Base-by-base conservation (phyloP, 2,329 filamentous ascomycete species). In the Lithohypha guttulata region DNA sequence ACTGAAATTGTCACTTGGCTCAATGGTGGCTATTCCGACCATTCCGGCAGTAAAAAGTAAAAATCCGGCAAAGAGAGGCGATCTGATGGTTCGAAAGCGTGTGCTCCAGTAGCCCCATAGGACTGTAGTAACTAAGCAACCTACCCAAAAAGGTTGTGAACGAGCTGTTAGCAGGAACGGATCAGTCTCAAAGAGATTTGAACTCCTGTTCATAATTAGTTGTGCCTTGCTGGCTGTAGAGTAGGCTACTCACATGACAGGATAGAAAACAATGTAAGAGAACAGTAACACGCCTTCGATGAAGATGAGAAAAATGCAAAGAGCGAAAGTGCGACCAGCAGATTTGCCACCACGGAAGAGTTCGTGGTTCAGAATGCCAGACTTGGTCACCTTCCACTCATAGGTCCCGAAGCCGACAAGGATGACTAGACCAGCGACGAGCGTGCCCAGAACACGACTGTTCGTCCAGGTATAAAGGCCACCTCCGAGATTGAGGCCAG, bases 261-360 rank as follows among this genome's bases (percentile, higher is more conserved):
- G 47, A 23, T 45, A 49, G 22, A 49, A 47, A 27, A 49, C 32
- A 13, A 49, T 43, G 11, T 43, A 47, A 3, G 47, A 49, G 34
- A 49, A 49, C 5, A 47, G 28, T 30, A 49, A 15, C 15, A 47
- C 42, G n/a, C 45, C 47, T 22, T 49, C 47, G 17, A 49, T 39
- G 31, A 47, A 47, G 26, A 49, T 47, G 10, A 49, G 29, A 26
- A 18, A 31, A 11, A 49, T 34, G 23, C 45, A 47, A 13, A 49
- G 35, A 13, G 47, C 42, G 30, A 49, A 47, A 4, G 45, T 47
- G 22, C 42, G 47, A 9, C 45, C 47, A 20, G 17, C 10, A 9
- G 45, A 32, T 13, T 41, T 40, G 3, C 42, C 42, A 3, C 47
- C 42, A 27, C 29, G 25, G 39, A 49, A 49, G 2, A 49, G 32